Evolutionary conservation across 805 yeast genomes (phyloP).

Genomic region (Ogataea ganodermae): DNA sequence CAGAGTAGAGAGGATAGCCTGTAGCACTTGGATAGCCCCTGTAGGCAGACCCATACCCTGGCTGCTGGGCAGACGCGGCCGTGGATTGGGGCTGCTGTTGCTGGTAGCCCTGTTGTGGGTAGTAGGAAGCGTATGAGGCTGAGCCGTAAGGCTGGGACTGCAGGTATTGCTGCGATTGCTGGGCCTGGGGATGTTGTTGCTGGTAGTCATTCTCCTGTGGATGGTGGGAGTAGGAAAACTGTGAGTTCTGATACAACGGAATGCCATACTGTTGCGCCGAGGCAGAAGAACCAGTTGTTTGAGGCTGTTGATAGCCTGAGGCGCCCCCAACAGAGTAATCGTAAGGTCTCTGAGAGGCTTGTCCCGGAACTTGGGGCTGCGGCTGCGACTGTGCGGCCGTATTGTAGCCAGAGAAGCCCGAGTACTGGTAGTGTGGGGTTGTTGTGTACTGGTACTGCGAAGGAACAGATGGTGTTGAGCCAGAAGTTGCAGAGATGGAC

Average conservation of each 20-base stretch:
- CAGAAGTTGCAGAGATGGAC: conserved; percentile 16
- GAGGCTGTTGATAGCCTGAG: conserved; percentile 19
- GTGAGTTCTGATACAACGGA: conserved; percentile 20
- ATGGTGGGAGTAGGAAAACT: conserved; percentile 24
- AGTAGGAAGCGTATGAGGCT: conserved; percentile 18
- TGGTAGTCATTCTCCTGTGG: conserved; percentile 24
- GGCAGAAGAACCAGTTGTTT: conserved; percentile 16
- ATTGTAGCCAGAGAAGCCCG: conserved; percentile 20
- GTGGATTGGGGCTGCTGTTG: conserved; percentile 20
- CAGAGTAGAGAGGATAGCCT: conserved; percentile 21
- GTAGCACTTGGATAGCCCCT: conserved; percentile 21
- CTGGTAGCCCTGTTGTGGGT: conserved; percentile 22
- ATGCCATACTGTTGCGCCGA: conserved; percentile 22
- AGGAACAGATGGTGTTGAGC: conserved; percentile 14
- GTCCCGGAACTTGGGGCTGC: conserved; percentile 3
- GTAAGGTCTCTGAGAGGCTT: conserved; percentile 18
- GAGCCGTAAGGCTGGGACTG: conserved; percentile 20
- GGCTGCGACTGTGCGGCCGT: conserved; percentile 15
- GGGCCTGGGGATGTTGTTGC: conserved; percentile 20
- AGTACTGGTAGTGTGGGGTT: conserved; percentile 26
- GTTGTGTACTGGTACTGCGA: conserved; percentile 25
- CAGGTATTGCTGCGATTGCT: conserved; percentile 22
- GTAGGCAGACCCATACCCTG: conserved; percentile 19
- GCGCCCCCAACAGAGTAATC: conserved; percentile 19
- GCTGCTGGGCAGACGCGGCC: conserved; percentile 17